Conservation (phyloP, 306 rosid genomes). For the Carpinus fangiana region DNA sequence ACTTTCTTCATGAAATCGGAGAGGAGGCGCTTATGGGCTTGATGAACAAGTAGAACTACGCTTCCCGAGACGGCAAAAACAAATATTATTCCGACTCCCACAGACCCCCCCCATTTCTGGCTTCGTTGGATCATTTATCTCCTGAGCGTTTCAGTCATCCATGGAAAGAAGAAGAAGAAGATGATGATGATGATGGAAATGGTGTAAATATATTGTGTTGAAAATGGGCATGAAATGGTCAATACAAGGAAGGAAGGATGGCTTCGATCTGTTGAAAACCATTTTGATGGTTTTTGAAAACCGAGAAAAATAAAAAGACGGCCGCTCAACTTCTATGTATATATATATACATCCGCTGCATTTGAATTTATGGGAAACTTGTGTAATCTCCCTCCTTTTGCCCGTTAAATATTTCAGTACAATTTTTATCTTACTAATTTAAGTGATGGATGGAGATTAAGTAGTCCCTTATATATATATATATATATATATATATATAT, state of each 20-base stretch:
- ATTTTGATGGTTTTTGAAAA: too few relatives aligned
- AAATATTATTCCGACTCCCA: conserved; percentile 61
- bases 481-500: too few relatives aligned
- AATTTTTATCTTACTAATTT: not conserved
- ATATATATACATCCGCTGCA: too few relatives aligned
- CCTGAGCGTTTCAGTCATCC: not conserved
- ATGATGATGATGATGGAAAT: not conserved
- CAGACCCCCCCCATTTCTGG: conserved; percentile 49
- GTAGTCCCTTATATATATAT: too few relatives aligned
- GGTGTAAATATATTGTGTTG: not conserved
- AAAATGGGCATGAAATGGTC: not conserved
- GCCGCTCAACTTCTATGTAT: not conserved
- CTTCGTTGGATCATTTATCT: not conserved
- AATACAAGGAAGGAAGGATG: not conserved
- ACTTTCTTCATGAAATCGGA: conserved; percentile 72
- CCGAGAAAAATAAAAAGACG: not conserved
- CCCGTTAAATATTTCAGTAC: not conserved
- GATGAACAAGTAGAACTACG: conserved; percentile 63
- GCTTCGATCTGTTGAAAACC: conserved; percentile 9
- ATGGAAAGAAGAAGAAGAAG: conserved; percentile 14
- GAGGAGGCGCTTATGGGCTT: conserved; percentile 67
- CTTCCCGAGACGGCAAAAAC: conserved; percentile 80
- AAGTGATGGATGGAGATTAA: not conserved
- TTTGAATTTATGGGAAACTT: too few relatives aligned
- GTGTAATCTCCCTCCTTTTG: too few relatives aligned